Conservation (phyloP, 2,329 filamentous ascomycete genomes). For the Erysiphe pulchra region DNA sequence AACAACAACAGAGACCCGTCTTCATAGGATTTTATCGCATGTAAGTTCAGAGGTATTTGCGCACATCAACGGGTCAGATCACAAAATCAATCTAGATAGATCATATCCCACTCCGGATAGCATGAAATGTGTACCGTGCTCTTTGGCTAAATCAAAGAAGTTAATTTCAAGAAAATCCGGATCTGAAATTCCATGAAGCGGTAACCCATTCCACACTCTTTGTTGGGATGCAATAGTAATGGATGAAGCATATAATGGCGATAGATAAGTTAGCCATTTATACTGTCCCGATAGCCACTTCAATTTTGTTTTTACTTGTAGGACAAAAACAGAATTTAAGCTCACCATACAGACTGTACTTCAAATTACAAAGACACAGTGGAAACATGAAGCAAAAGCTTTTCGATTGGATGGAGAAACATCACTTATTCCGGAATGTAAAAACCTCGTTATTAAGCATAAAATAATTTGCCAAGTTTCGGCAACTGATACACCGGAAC, state of each 20-base stretch:
- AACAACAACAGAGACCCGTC: not conserved
- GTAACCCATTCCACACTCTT: not conserved
- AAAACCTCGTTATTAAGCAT: not conserved
- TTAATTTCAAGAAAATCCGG: not conserved
- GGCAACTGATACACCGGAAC: not conserved
- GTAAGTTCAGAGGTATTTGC: too few species aligned
- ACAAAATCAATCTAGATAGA: not conserved
- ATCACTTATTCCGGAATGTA: not conserved
- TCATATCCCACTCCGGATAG: not conserved
- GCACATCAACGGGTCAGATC: not conserved
- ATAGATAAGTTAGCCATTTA: not conserved
- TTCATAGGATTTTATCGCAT: too few species aligned
- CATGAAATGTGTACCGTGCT: not conserved
- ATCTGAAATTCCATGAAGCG: not conserved
- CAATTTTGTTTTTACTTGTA: not conserved
- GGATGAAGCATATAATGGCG: not conserved
- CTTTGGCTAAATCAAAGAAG: not conserved
- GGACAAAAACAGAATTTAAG: not conserved
- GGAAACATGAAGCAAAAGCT: not conserved
- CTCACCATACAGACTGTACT: not conserved
- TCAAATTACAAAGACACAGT: not conserved
- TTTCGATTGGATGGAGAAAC: not conserved
- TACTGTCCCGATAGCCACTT: not conserved
- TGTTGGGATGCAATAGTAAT: constrained; percentile 1
- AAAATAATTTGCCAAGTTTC: not conserved